Conservation (phyloP, 441 rosid species). For the Jatropha podagrica region DNA sequence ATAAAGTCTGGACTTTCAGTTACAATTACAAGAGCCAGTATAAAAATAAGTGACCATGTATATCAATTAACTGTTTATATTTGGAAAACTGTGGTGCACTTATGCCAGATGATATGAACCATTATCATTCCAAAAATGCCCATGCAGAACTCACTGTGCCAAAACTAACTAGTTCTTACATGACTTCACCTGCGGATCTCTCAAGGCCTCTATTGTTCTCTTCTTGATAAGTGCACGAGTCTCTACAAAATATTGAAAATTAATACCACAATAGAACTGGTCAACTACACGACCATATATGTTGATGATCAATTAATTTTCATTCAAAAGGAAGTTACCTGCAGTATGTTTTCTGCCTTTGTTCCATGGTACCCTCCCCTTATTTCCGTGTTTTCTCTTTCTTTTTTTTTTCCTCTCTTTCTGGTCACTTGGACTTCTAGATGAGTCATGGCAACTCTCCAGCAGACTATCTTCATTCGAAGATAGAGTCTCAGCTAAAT, state of each 20-base stretch:
- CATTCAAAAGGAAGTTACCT: constrained; percentile 41
- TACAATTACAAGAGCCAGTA: constrained; percentile 11
- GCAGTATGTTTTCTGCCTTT: constrained; percentile 68
- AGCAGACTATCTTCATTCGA: constrained; percentile 24
- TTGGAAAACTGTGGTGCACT: not conserved
- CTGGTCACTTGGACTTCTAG: constrained; percentile 12
- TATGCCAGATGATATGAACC: not conserved
- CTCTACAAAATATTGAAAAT: constrained; percentile 38
- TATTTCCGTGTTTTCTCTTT: constrained; percentile 67
- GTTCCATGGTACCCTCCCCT: constrained; percentile 89
- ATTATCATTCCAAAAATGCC: constrained; percentile 20
- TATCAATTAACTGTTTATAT: constrained; percentile 7
- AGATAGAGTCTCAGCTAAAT: constrained; percentile 25
- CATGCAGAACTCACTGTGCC: constrained; percentile 17
- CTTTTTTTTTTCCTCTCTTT: constrained; percentile 53
- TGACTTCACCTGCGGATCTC: constrained; percentile 92
- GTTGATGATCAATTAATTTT: constrained; percentile 8
- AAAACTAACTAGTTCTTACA: constrained; percentile 56
- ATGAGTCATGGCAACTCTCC: constrained; percentile 14
- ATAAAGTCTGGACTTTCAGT: not conserved
- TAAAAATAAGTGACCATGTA: constrained; percentile 4
- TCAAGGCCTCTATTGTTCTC: constrained; percentile 81
- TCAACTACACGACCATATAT: constrained; percentile 9
- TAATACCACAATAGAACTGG: constrained; percentile 15
- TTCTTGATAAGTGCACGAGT: constrained; percentile 69